Base-by-base conservation (phyloP, 495 filamentous ascomycete species). In the Parathielavia appendiculata region DNA sequence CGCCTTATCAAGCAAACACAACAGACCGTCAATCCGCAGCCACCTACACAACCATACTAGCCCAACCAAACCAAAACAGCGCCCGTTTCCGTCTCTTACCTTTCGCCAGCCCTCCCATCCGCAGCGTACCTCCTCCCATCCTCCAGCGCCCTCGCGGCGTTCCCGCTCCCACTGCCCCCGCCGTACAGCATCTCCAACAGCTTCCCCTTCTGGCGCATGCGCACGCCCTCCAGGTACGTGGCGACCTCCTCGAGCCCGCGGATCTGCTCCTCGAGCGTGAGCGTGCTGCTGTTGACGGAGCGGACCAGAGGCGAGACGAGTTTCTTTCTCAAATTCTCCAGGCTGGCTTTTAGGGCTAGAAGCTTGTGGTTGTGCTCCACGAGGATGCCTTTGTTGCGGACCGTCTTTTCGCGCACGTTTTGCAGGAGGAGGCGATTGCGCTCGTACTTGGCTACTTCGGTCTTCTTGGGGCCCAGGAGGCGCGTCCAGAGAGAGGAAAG, bases 401-500 rank as follows among this genome's bases (percentile, higher is more conserved):
- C 84, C 12, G 91, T 96, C 63, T 85, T 87, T 30, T 85, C 81
- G 54, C 90, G 84, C 46, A 96, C 86, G 59, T 85, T 87, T 26
- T 78, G 79, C 30, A 96, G 84, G 2, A 88, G 76, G 38, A 81
- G 75, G 53, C 86, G 85, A 74, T 96, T 96, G 71, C 87, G 86
- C 67, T 96, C 90, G 72, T 88, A 96, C 71, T 96, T 96, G 70
- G 82, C 83, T 1, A 96, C 79, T 39, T 85, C 80, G 51, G 73
- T 71, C 4, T 85, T 81, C 56, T 89, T 86, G 30, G 87, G 75
- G 0, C 90, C 90, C 0, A 96, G 81, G 6, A 95, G 82, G 26
- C 86, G 84, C 1, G 87, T 89, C 91, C 91, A 96, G 1, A 96
- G 80, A 0, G 86, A 89, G 14, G 83, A 84, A 26, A 96, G 85